These are phyloP conservation scores for Citrus glauca DNA, from an alignment of 345 rosid genomes.

Conservation along the genomic window DNA sequence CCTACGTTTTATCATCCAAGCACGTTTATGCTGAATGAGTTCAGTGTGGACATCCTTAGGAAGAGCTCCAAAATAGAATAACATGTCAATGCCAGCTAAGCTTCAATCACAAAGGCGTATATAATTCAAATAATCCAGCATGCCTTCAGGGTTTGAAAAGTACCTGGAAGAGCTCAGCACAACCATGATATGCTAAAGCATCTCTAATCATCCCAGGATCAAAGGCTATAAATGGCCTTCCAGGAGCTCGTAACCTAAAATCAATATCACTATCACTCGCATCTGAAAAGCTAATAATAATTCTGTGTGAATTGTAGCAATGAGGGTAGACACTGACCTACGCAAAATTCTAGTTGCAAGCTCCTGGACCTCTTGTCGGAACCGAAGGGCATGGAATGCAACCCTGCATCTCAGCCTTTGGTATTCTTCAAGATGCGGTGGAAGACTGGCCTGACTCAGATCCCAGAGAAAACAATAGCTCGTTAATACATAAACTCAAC, in stretches of 20 bases:
- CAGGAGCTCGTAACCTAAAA: conserved; percentile 73
- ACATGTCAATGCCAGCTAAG: conserved; percentile 19
- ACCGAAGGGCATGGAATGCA: conserved; percentile 77
- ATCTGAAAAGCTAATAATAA: neutral
- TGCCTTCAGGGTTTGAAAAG: conserved; percentile 18
- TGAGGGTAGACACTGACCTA: conserved; percentile 37
- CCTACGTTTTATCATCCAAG: conserved; percentile 88
- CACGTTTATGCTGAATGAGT: conserved; percentile 91
- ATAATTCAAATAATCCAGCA: conserved; percentile 13
- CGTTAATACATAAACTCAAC: neutral
- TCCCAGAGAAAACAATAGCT: conserved; percentile 9
- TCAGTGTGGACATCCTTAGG: conserved; percentile 93
- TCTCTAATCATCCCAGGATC: conserved; percentile 98
- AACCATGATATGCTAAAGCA: conserved; percentile 91
- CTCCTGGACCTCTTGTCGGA: conserved; percentile 86
- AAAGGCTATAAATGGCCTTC: conserved; percentile 86
- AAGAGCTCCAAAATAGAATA: conserved; percentile 52
- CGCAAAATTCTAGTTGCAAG: conserved; percentile 73
- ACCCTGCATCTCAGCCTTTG: conserved; percentile 95
- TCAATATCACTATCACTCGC: neutral
- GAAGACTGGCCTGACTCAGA: conserved; percentile 68
- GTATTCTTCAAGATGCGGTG: conserved; percentile 75
- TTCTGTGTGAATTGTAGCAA: neutral
- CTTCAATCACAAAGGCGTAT: conserved; percentile 3
- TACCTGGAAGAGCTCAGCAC: conserved; percentile 99